Base-by-base conservation (phyloP, 1,284 basidiomycete species). In the Papiliotrema laurentii region DNA sequence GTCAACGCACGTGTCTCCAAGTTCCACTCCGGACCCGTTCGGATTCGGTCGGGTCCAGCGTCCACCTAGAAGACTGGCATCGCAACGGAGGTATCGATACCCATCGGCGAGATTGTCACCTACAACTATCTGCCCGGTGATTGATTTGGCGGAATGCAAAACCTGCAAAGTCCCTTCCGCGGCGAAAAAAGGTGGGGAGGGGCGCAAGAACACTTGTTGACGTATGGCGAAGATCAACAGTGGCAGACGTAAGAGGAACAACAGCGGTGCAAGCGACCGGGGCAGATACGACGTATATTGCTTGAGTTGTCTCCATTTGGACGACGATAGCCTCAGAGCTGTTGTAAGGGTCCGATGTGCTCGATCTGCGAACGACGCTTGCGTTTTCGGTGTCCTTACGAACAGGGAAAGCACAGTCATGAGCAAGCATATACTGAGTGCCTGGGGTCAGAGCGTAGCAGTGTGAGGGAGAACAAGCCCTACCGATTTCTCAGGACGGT, bases 11-110 rank as follows among this genome's bases (percentile, higher is more conserved):
- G 66, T 72, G 54, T 75, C 78, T 55, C 89, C 87, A 40, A 71
- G 59, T 56, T 66, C 76, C 7, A 60, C 61, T 13, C 25, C 76
- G 75, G 27, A 68, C 57, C 28, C 71, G 66, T 43, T 77, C 66
- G 50, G 37, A 39, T 43, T 28, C 21, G 53, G 35, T 41, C 53
- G 53, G n/a, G 84, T 80, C 92, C 92, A 96, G 39, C 87, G 81
- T 2, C 91, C 92, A 2, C 91, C 91, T 3, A 97, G 76, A 19
- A 96, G 77, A 3, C 87, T 89, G 69, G 94, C 89, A 39, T 89
- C 88, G 26, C 84, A 89, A 14, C 92, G 81, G 34, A 97, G 75
- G 66, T 86, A 93, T 38, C 91, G 79, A 54, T 87, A 77, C 7
- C 82, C 81, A 54, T 82, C 56, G 33, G 69, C 72, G 2, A 83